These are phyloP conservation scores for Xylogone sp. DNA, from an alignment of 2,329 filamentous ascomycete genomes.

Conservation along the genomic window DNA sequence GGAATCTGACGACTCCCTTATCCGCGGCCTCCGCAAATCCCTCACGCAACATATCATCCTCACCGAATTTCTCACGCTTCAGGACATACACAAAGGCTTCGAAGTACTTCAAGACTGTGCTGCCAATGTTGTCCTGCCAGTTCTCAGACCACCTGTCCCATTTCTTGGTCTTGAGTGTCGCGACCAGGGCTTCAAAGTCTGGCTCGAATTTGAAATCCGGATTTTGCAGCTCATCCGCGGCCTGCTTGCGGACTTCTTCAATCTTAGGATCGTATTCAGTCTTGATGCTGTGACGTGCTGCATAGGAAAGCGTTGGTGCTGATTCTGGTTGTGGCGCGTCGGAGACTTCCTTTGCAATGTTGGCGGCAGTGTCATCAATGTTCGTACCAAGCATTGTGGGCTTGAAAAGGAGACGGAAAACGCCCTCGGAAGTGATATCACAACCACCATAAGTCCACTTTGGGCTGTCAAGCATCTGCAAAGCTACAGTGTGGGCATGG, in stretches of 20 bases:
- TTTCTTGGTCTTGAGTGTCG: conserved; percentile 33
- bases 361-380: conserved; percentile 31
- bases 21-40: conserved; percentile 16
- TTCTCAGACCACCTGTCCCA: conserved; percentile 27
- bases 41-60: conserved; percentile 22
- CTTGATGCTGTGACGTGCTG: conserved; percentile 39
- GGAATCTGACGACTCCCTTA: conserved; percentile 12
- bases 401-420: conserved; percentile 45
- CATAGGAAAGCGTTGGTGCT: conserved; percentile 35
- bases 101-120: conserved; percentile 38
- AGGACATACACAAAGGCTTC: conserved; percentile 39
- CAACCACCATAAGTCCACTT: conserved; percentile 39
- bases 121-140: conserved; percentile 43
- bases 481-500: conserved; percentile 38
- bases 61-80: conserved; percentile 39
- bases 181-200: conserved; percentile 42
- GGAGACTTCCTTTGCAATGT: conserved; percentile 43
- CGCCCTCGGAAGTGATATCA: conserved; percentile 37
- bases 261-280: conserved; percentile 41
- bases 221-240: conserved; percentile 31
- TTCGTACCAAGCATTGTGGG: conserved; percentile 41
- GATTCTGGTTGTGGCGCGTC: conserved; percentile 31
- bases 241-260: conserved; percentile 34
- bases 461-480: conserved; percentile 41
- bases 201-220: conserved; percentile 42